A percentile compares a stretch with the other conserved stretches of the same genome.
These are phyloP conservation scores for Cymbopogon flexuosus DNA, from an alignment of 202 grass and related monocot genomes.

Conservation along the genomic window DNA sequence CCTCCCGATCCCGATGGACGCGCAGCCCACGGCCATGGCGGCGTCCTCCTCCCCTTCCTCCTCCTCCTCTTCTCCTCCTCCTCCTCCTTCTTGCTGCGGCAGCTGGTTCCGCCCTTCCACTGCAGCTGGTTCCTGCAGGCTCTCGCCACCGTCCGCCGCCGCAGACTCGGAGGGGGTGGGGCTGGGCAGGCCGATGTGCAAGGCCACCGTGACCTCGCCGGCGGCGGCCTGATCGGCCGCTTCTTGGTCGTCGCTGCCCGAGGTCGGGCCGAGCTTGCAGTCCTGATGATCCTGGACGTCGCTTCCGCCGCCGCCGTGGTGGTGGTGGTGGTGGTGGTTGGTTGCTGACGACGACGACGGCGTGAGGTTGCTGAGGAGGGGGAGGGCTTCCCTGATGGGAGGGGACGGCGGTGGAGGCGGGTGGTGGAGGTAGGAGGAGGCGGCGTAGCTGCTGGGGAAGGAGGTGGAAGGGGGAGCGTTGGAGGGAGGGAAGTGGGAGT, in stretches of 20 bases:
- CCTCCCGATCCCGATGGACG: slow-evolving; percentile 68
- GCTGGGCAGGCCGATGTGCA: slow-evolving; percentile 71
- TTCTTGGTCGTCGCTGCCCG: not conserved
- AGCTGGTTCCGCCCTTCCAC: not conserved
- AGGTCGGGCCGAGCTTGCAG: not conserved
- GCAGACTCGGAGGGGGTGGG: slow-evolving; percentile 22
- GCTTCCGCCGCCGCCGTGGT: no score
- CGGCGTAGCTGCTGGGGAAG: slow-evolving; percentile 36
- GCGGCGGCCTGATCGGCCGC: not conserved
- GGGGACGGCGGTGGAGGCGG: slow-evolving; percentile 42
- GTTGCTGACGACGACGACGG: slow-evolving; percentile 26
- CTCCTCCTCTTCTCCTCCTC: slow-evolving; percentile 6
- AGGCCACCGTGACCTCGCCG: slow-evolving; percentile 52
- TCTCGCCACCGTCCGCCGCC: not conserved
- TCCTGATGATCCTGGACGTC: slow-evolving; percentile 7
- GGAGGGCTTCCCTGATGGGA: slow-evolving; percentile 63
- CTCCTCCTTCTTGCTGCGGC: slow-evolving; percentile 25
- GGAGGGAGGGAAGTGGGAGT: slow-evolving; percentile 30
- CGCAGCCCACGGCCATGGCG: slow-evolving; percentile 41
- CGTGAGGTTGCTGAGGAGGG: slow-evolving; percentile 55
- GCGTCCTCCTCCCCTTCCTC: not conserved
- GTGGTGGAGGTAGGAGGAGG: slow-evolving; percentile 28
- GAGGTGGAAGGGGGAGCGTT: slow-evolving; percentile 14
- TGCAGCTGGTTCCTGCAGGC: not conserved
- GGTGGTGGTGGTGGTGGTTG: not conserved